These are phyloP conservation scores for Litchi chinensis DNA, from an alignment of 345 rosid genomes.

Conservation along the genomic window DNA sequence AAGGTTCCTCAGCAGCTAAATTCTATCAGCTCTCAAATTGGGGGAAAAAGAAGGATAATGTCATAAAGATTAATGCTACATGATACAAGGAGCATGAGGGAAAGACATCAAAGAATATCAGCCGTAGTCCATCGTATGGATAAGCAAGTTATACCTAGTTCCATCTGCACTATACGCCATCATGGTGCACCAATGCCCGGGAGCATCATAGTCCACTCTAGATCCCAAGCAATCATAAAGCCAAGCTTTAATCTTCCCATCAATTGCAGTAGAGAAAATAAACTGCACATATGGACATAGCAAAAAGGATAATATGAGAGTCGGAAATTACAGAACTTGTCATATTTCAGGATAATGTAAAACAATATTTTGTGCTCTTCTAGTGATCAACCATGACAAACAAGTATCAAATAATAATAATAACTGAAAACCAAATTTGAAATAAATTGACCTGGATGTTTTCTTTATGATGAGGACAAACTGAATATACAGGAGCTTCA, in stretches of 20 bases:
- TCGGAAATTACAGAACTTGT: conserved; percentile 1
- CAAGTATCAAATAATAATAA: not conserved
- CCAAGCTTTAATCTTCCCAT: conserved; percentile 96
- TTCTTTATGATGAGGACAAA: conserved; percentile 54
- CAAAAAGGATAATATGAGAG: conserved; percentile 5
- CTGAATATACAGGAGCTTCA: conserved; percentile 62
- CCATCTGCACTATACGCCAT: conserved; percentile 95
- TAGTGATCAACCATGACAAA: not conserved
- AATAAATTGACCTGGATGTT: conserved; percentile 41
- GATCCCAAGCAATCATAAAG: conserved; percentile 77
- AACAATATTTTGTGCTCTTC: not conserved
- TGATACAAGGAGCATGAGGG: not conserved
- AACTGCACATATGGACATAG: conserved; percentile 48
- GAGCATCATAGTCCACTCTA: conserved; percentile 91
- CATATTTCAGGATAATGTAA: not conserved
- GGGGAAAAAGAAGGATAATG: not conserved
- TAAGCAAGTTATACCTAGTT: conserved; percentile 50
- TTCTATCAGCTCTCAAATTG: not conserved
- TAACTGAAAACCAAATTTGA: conserved; percentile 3
- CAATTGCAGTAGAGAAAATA: conserved; percentile 84
- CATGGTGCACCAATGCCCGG: conserved; percentile 72
- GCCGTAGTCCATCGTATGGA: not conserved
- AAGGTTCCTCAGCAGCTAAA: not conserved
- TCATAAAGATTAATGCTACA: not conserved
- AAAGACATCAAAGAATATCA: not conserved